Evolutionary conservation across 1,284 basidiomycete species (phyloP).

Genomic region (Leccinum griseonigrum): DNA sequence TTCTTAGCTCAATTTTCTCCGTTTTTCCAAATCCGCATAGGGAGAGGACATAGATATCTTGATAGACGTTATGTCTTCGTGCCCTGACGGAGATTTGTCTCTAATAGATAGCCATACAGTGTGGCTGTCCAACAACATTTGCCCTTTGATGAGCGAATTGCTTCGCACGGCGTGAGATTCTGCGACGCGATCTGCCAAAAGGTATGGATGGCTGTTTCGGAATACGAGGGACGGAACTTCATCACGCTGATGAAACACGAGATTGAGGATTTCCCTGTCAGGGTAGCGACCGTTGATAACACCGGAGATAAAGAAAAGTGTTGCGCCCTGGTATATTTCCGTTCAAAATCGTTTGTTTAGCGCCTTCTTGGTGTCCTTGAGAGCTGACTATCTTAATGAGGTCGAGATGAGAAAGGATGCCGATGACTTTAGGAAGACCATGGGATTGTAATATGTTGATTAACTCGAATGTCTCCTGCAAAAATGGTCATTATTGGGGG

Average conservation of each 20-base stretch:
- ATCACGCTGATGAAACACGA: slow-evolving; percentile 96
- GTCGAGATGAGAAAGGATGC: slow-evolving; percentile 94
- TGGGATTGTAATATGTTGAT: slow-evolving; percentile 96
- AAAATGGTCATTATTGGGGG: background rate
- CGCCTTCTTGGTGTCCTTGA: slow-evolving; percentile 91
- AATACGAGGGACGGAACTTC: slow-evolving; percentile 97
- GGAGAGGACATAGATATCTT: slow-evolving; percentile 93
- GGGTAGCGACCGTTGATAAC: slow-evolving; percentile 98
- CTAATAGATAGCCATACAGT: slow-evolving; percentile 92
- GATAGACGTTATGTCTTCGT: slow-evolving; percentile 77
- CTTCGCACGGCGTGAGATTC: slow-evolving; percentile 90
- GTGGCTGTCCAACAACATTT: slow-evolving; percentile 91
- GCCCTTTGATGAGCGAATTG: slow-evolving; percentile 73
- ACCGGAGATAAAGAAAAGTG: slow-evolving; percentile 97
- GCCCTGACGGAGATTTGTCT: slow-evolving; percentile 80
- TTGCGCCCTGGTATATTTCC: slow-evolving; percentile 98
- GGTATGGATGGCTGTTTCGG: slow-evolving; percentile 92
- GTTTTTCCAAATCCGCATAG: slow-evolving; percentile 89
- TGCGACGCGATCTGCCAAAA: slow-evolving; percentile 94
- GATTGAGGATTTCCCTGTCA: slow-evolving; percentile 94
- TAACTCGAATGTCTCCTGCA: slow-evolving; percentile 97
- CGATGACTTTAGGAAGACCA: slow-evolving; percentile 98
- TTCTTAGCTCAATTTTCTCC: slow-evolving; percentile 91
- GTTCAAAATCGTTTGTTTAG: slow-evolving; percentile 99
- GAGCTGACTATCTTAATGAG: slow-evolving; percentile 90